Evolutionary conservation across 2,329 filamentous ascomycete species (phyloP).

Genomic region (Nectriaceae sp.): DNA sequence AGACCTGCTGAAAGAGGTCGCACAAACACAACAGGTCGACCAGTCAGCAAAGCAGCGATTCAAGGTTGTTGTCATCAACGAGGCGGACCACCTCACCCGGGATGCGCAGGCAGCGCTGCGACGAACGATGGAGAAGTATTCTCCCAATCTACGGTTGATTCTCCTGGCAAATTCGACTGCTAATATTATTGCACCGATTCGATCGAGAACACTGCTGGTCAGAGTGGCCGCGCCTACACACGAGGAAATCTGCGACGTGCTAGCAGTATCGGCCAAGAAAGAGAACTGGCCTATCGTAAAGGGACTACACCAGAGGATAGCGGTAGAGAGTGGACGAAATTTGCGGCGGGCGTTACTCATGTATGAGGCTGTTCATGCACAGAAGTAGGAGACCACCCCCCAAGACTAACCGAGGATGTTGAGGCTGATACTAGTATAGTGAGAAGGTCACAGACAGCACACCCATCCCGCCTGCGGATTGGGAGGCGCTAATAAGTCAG

Average conservation of each 20-base stretch:
- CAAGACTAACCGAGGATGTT: neutral
- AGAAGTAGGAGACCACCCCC: conserved; percentile 71
- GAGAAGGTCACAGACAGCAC: conserved; percentile 89
- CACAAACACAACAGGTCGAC: conserved; percentile 99
- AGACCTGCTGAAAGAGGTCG: conserved; percentile 94
- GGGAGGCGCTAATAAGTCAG: conserved; percentile 88
- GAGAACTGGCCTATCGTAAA: conserved; percentile 81
- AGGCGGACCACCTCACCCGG: conserved; percentile 89
- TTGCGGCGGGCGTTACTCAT: conserved; percentile 87
- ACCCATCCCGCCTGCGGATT: conserved; percentile 90
- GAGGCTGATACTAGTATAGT: conserved; percentile 51
- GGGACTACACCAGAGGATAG: conserved; percentile 80
- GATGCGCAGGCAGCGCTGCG: conserved; percentile 95
- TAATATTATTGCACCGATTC: conserved; percentile 98
- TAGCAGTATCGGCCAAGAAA: conserved; percentile 71
- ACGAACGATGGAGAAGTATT: conserved; percentile 99
- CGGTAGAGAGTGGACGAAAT: conserved; percentile 88
- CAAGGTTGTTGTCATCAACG: conserved; percentile 99
- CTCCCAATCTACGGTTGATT: conserved; percentile 88
- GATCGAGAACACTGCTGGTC: conserved; percentile 87
- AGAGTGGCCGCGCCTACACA: conserved; percentile 88
- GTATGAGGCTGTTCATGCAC: conserved; percentile 95
- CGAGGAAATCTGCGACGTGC: conserved; percentile 77
- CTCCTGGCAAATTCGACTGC: conserved; percentile 93
- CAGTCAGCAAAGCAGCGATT: conserved; percentile 86